Percentiles rank a stretch among this genome's conserved stretches.
These are phyloP conservation scores for Amaranthus palmeri DNA, from an alignment of 148 eudicot species.

Conservation along the genomic window DNA sequence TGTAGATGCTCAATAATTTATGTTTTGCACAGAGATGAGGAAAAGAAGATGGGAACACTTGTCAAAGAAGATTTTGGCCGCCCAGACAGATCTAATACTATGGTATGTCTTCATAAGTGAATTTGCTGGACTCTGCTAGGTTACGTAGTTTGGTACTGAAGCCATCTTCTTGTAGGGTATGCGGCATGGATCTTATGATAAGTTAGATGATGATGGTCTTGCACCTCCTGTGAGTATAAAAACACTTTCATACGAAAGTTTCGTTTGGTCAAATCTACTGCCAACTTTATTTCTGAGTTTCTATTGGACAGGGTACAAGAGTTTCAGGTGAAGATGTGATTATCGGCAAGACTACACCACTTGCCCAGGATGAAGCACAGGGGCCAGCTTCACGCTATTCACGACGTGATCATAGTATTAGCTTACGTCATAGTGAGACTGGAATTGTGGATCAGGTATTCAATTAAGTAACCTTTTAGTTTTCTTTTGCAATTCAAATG, in stretches of 20 bases:
- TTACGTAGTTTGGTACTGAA: conserved; percentile 6
- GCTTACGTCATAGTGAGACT: conserved; percentile 93
- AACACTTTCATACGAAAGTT: neutral
- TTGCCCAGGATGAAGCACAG: conserved; percentile 72
- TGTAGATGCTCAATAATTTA: neutral
- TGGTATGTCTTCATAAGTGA: conserved; percentile 39
- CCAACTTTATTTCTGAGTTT: conserved; percentile 5
- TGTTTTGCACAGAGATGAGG: conserved; percentile 62
- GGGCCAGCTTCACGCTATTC: conserved; percentile 82
- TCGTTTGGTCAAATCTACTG: neutral
- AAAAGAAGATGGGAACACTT: conserved; percentile 97
- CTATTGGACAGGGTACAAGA: conserved; percentile 67
- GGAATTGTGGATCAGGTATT: conserved; percentile 93
- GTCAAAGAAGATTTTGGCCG: conserved; percentile 92
- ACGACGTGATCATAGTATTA: conserved; percentile 82
- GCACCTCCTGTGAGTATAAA: conserved; percentile 84
- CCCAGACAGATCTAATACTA: conserved; percentile 89
- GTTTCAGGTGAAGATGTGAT: conserved; percentile 97
- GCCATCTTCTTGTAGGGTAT: conserved; percentile 50
- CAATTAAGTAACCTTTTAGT: neutral
- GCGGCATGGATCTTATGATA: conserved; percentile 98
- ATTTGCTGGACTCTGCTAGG: neutral
- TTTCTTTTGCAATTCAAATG: neutral
- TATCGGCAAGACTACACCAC: conserved; percentile 94
- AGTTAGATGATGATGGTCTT: conserved; percentile 95